Evolutionary conservation across 176 grass and related monocot species (phyloP), one percentile per base, ranked within the genome.

Genomic region (Paspalum notatum): DNA sequence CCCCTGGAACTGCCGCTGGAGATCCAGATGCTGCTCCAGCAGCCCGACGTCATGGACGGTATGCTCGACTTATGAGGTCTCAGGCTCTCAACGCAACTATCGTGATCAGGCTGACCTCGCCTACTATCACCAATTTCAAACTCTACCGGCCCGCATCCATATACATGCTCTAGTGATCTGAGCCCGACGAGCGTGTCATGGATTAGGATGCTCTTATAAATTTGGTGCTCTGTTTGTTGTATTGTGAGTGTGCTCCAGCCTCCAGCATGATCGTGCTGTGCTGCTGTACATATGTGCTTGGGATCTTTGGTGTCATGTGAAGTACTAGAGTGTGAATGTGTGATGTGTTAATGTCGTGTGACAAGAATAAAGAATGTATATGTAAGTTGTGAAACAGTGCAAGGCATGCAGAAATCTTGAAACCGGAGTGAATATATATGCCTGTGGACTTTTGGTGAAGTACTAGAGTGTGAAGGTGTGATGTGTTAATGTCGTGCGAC

Each of bases 21-120:
- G 79, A 26, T 58, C 22, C 75, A 43, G 75, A 21, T 74, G 75
- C 62, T 80, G 68, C 14, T 56, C 12, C 18, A 48, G 12, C 75
- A 73, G 77, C 60, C 69, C 18, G 69, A 86, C 77, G 77, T 39
- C 66, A n/a, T 75, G 84, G 77, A 74, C 41, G 38, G 77, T 55
- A 48, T 7, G 50, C 20, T 86, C 42, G 26, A 43, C 21, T 44
- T 83, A 38, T 82, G 59, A 83, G 37, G 44, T 18, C 47, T 53
- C 15, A n/a, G n/a, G n/a, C n/a, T 32, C 32, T 32, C 32, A 2
- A 10, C 21, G 25, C 25, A 50, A 50, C 17, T 49, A 55, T 39
- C 1, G 18, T 53, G 76, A n/a, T n/a, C n/a, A 32, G 32, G 32
- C 32, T 32, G 32, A 32, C 32, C 32, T 32, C 32, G 32, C 32